Conservation (phyloP, 2,329 filamentous ascomycete genomes). For the Aspergillaceae sp. region DNA sequence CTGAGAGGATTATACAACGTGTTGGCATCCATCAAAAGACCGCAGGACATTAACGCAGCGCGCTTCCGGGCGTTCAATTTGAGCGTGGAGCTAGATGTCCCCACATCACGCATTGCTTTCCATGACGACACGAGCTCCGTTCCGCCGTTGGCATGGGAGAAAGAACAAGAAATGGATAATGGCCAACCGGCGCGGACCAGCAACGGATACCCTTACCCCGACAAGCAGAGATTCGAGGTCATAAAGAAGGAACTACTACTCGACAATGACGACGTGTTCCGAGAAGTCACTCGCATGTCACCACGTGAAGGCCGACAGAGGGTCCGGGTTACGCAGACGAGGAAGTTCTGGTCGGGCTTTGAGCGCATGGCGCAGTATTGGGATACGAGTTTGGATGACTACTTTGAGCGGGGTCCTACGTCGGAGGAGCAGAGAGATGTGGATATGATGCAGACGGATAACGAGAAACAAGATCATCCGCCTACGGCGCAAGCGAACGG, state of each 20-base stretch:
- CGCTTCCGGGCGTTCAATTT: slow-evolving; percentile 37
- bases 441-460: slow-evolving; percentile 14
- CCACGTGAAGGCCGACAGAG: slow-evolving; percentile 38
- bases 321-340: slow-evolving; percentile 46
- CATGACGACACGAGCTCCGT: slow-evolving; percentile 24
- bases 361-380: slow-evolving; percentile 55
- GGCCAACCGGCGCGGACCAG: slow-evolving; percentile 31
- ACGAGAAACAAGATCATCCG: slow-evolving; percentile 6
- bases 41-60: slow-evolving; percentile 32
- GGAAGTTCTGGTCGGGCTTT: slow-evolving; percentile 53
- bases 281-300: slow-evolving; percentile 44
- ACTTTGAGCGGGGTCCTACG: slow-evolving; percentile 35
- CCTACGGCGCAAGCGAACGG: not conserved
- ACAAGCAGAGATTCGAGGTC: slow-evolving; percentile 41
- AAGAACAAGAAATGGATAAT: slow-evolving; percentile 7
- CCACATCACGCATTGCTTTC: slow-evolving; percentile 28
- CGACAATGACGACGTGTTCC: slow-evolving; percentile 50
- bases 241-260: slow-evolving; percentile 44
- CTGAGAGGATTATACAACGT: slow-evolving; percentile 33
- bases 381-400: slow-evolving; percentile 52
- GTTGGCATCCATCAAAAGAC: slow-evolving; percentile 36
- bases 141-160: slow-evolving; percentile 32
- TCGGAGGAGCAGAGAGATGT: slow-evolving; percentile 13
- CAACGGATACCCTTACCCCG: slow-evolving; percentile 43
- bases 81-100: slow-evolving; percentile 28